A percentile compares a stretch with the other conserved stretches of the same genome.
Evolutionary conservation across 768 basidiomycete genomes (phyloP).

Genomic region (Panaeolus papilionaceus): DNA sequence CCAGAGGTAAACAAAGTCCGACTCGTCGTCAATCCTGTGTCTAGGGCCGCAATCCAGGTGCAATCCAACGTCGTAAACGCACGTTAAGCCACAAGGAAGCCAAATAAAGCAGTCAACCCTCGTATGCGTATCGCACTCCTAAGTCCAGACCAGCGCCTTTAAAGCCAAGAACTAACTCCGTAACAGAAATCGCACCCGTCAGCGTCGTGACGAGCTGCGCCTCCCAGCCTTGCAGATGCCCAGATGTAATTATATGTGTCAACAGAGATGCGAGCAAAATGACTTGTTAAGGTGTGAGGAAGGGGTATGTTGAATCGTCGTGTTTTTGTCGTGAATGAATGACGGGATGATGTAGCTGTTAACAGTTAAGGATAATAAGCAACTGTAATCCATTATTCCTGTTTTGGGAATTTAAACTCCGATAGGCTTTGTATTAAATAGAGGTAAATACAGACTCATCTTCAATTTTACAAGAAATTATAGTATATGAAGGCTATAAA

Average conservation of each 20-base stretch:
- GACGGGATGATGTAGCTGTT: slow-evolving; percentile 13
- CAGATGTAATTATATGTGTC: not conserved
- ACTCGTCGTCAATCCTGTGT: not conserved
- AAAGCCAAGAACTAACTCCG: too few relatives aligned
- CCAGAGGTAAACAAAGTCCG: slow-evolving; percentile 1
- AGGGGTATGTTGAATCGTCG: not conserved
- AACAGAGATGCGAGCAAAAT: too few relatives aligned
- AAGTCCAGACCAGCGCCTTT: too few relatives aligned
- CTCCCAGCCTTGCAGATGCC: not conserved
- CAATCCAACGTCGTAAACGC: not conserved
- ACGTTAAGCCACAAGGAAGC: not conserved
- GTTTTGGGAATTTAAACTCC: slow-evolving; percentile 18
- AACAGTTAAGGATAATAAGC: slow-evolving; percentile 14
- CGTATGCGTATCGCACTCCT: not conserved
- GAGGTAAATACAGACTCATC: not conserved
- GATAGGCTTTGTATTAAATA: slow-evolving; percentile 16
- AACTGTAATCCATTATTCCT: slow-evolving; percentile 16
- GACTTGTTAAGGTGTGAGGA: not conserved
- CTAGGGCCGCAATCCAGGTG: not conserved
- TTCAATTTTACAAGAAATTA: not conserved
- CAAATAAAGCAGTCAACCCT: not conserved
- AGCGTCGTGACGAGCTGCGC: not conserved
- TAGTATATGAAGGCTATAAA: not conserved
- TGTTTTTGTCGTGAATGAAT: slow-evolving; percentile 1
- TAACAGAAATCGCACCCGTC: slow-evolving; percentile 1